These are phyloP conservation scores for Picea sitchensis DNA, from an alignment of 75 land plant genomes.

Conservation along the genomic window DNA sequence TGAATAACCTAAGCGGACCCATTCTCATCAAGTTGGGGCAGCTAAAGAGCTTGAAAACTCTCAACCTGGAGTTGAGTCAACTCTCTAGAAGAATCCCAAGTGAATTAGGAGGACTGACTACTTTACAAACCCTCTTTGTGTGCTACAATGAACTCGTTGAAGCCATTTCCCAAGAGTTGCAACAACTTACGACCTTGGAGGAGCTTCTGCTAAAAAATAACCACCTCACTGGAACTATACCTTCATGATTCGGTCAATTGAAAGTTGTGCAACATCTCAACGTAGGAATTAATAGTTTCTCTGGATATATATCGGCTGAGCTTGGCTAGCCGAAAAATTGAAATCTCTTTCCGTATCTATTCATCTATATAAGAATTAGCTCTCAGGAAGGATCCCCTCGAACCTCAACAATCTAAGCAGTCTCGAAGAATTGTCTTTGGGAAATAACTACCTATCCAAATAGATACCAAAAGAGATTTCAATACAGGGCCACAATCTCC, in stretches of 20 bases:
- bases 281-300: conserved; percentile 13
- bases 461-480: conserved; percentile 20
- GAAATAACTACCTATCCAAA: conserved; percentile 57
- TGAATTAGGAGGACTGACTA: conserved; percentile 1
- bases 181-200: not conserved
- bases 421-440: conserved; percentile 41
- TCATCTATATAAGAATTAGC: conserved; percentile 37
- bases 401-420: conserved; percentile 33
- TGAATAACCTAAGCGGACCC: not conserved
- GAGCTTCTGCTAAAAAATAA: conserved; percentile 7
- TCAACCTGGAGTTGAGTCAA: not conserved
- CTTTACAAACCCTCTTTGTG: no score
- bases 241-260: conserved; percentile 3
- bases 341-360: conserved; percentile 1
- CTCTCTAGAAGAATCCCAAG: conserved; percentile 13
- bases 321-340: conserved; percentile 11
- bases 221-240: conserved; percentile 10
- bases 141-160: no score
- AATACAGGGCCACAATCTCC: conserved; percentile 30
- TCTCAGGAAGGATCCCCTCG: conserved; percentile 60
- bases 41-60: not conserved
- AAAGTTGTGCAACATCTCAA: not conserved
- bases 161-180: no score
- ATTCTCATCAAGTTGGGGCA: not conserved
- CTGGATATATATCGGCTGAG: conserved; percentile 21